Base-by-base conservation (phyloP, 2,329 filamentous ascomycete species). In the Oidium heveae region DNA sequence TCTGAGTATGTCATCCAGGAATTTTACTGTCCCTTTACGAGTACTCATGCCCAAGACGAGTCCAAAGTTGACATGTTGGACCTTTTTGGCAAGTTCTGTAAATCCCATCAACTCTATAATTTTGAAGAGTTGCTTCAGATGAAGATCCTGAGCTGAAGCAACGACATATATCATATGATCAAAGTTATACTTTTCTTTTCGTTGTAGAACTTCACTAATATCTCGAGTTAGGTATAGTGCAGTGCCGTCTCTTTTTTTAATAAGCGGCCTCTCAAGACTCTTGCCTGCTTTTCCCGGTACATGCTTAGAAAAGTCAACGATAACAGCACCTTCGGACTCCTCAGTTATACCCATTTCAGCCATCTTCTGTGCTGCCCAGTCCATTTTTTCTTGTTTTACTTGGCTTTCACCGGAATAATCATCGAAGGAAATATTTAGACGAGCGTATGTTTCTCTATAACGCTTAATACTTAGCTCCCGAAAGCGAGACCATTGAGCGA, bases 141-240 rank as follows among this genome's bases (percentile, higher is more conserved):
- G 83, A 13, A 83, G 70, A 61, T 84, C 81, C 62, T 87, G 82
- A 58, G 80, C 76, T 22, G 75, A 79, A 1, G 82, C 81, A 33
- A 86, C 77, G 10, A 87, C 82, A 62, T 86, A 87, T 58, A 86
- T 81, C 81, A 87, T 84, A 64, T 84, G 77, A 68, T 87, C 82
- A 61, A 84, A 86, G 12, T 77, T 65, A 68, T 78, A 77, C 62
- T 74, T 73, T 22, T 79, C 71, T 51, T 76, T 69, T 55, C 84
- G 76, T 62, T 79, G 75, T 54, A 86, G 68, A 32, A 85, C 74
- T 63, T 86, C 82, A 60, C 79, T 82, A 58, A 88, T 82, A 66
- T 89, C 83, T 59, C 84, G 77, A 53, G 84, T 85, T 50, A 88
- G 73, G 64, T 89, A 88, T 36, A 86, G 74, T 43, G 81, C 82